Base-by-base conservation (phyloP, 768 basidiomycete genomes). In the Daedalea quercina region DNA sequence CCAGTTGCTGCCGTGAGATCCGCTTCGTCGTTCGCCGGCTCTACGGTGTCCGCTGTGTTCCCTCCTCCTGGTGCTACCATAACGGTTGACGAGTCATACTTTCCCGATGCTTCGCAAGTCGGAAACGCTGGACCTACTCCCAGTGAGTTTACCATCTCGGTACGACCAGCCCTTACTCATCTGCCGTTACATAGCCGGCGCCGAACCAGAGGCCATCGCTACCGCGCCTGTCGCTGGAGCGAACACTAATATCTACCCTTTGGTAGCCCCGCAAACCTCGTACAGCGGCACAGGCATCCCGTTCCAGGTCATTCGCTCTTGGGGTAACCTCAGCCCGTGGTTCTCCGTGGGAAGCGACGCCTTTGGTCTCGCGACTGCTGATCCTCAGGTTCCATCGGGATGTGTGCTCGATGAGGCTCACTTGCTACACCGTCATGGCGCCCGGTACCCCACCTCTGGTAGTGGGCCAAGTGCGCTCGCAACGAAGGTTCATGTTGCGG, bases 321-420 rank as follows among this genome's bases (percentile, higher is more conserved):
- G 73, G 66, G 80, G 77, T 20, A 77, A 75, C 58, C 71, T 79
- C 35, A 66, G 72, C 3, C 79, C 79, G 1, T 76, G 73, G 72
- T 73, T 73, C 55, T 80, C 79, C 13, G 70, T 80, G n/a, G 63
- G 71, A 1, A 60, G 51, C 51, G 28, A 31, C 11, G 54, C 53
- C 1, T 77, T 77, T 59, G 80, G 79, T n/a, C 67, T 81, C 15
- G 73, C 71, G 9, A 60, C 73, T 23, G 65, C 80, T 4, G 74
- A 76, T 11, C 71, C 77, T 0, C 41, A 68, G 15, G 68, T 80
- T n/a, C 80, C 80, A 0, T 63, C 67, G 1, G 74, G 73, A 0
- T 82, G 79, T 54, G 65, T 65, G 33, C 57, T 82, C 40, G 70
- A 68, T 1, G 75, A 74, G 45, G 73, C 76, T 58, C 67, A 72